Base-by-base conservation (phyloP, 371 early-diverging fungal genomes). In the Basidiobolus meristosporus region DNA sequence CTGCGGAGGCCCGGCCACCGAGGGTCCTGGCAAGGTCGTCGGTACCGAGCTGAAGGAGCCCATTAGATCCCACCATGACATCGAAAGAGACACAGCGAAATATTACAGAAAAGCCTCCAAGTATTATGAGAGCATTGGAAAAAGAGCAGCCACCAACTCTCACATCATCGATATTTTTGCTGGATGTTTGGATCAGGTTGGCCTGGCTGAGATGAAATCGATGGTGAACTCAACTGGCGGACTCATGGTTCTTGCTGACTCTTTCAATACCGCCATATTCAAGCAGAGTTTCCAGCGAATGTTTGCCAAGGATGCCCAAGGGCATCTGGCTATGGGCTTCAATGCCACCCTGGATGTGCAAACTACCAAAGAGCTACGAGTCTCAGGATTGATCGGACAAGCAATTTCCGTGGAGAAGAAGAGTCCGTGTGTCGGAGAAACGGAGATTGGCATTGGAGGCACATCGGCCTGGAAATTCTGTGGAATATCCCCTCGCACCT, bases 21-120 rank as follows among this genome's bases (percentile, higher is more conserved):
- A 86, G 51, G 99, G 99, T 1, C 99, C 99, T 33, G 99, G 99
- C 36, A 72, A 81, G 62, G 84, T 98, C 33, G 91, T 97, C 0
- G 78, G 91, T 12, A 62, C 72, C 14, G 97, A 93, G 52, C 73
- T 98, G 40, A 77, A 82, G 54, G 96, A 98, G 51, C 76, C 87
- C 11, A 83, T 99, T 38, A 75, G 99, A 43, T 89, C 90, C n/a
- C 92, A 91, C 56, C 86, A 90, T 54, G 93, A 98, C 44, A 80
- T 98, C 44, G 92, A 95, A 44, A 93, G 91, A 62, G 98, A 95
- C 44, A 65, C 74, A 17, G 84, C 90, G 32, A 76, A 86, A 45
- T 82, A 98, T 51, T 77, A 78, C 54, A 91, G 88, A 54, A 88
- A 90, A 60, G 86, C 98, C 0, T 54, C 66, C 42, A 86, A 87